Evolutionary conservation across 306 rosid species (phyloP).

Genomic region (Pterocarpus macrocarpus): DNA sequence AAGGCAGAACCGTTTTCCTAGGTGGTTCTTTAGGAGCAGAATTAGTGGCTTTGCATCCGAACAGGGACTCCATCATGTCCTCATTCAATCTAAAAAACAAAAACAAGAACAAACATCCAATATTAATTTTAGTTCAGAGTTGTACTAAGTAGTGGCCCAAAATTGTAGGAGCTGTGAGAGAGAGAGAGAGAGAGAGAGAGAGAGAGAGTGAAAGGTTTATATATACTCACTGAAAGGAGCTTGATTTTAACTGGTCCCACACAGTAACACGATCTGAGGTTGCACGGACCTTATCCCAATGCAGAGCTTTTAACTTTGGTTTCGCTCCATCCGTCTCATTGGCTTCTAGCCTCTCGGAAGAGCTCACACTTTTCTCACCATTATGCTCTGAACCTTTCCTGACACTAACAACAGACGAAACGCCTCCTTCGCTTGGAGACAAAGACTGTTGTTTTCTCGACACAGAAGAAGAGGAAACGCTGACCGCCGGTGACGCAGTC

Average conservation of each 20-base stretch:
- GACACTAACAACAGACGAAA: conserved; percentile 44
- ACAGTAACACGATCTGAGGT: conserved; percentile 95
- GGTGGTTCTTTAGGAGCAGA: conserved; percentile 68
- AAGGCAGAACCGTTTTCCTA: conserved; percentile 76
- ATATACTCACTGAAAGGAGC: conserved; percentile 89
- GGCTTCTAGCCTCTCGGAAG: conserved; percentile 66
- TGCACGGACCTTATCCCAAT: conserved; percentile 99
- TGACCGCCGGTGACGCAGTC: conserved; percentile 45
- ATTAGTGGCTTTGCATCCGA: conserved; percentile 73
- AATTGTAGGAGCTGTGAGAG: not conserved
- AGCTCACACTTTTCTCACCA: conserved; percentile 43
- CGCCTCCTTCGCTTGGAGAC: conserved; percentile 46
- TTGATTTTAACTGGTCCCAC: conserved; percentile 97
- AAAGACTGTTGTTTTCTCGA: conserved; percentile 50
- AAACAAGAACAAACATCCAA: not conserved
- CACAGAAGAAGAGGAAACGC: conserved; percentile 39
- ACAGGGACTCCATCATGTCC: conserved; percentile 97
- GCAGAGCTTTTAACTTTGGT: conserved; percentile 89
- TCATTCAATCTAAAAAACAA: conserved; percentile 77
- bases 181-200: too few species aligned
- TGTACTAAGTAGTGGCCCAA: not conserved
- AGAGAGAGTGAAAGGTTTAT: too few species aligned
- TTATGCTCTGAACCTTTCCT: conserved; percentile 45
- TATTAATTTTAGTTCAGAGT: not conserved
- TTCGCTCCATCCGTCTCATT: conserved; percentile 76